A percentile compares a stretch with the other conserved stretches of the same genome.
These are phyloP conservation scores for Talaromyces stipitatus DNA, from an alignment of 495 filamentous ascomycete species.

Conservation along the genomic window DNA sequence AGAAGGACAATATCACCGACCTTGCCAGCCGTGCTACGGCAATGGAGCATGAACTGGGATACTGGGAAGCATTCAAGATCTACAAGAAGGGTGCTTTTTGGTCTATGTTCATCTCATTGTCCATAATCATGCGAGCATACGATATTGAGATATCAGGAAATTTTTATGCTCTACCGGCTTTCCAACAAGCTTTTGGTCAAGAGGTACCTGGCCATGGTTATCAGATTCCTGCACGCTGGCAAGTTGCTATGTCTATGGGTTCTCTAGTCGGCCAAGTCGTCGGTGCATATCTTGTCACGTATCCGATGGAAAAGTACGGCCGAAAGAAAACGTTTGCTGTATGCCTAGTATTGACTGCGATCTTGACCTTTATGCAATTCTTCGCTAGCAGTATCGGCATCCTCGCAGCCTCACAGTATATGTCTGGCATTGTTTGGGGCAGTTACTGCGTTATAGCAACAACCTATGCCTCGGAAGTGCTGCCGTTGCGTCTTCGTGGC, in stretches of 20 bases:
- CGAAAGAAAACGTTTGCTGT: conserved; percentile 8
- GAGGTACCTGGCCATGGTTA: background rate
- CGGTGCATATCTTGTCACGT: conserved; percentile 7
- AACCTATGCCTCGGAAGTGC: conserved; percentile 43
- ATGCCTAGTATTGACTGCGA: conserved; percentile 1
- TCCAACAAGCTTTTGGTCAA: conserved; percentile 2
- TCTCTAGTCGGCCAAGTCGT: conserved; percentile 11
- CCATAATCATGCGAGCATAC: conserved; percentile 8
- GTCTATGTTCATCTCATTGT: conserved; percentile 9
- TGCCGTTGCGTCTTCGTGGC: conserved; percentile 31
- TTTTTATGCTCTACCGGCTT: conserved; percentile 7
- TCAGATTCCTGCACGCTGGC: conserved; percentile 1
- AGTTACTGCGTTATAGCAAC: conserved; percentile 8
- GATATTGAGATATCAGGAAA: conserved; percentile 11
- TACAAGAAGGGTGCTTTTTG: conserved; percentile 3
- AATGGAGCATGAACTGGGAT: background rate
- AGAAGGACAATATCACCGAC: background rate
- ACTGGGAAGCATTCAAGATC: conserved; percentile 7
- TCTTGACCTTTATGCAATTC: conserved; percentile 10
- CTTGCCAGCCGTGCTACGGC: background rate
- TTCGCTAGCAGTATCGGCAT: conserved; percentile 6
- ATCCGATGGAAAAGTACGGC: conserved; percentile 4
- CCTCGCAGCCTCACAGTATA: conserved; percentile 2
- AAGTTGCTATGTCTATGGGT: conserved; percentile 7
- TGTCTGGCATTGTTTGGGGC: conserved; percentile 8